These are phyloP conservation scores for Cryptosporidium ubiquitum DNA, from an alignment of 169 alveolate species.

Conservation along the genomic window DNA sequence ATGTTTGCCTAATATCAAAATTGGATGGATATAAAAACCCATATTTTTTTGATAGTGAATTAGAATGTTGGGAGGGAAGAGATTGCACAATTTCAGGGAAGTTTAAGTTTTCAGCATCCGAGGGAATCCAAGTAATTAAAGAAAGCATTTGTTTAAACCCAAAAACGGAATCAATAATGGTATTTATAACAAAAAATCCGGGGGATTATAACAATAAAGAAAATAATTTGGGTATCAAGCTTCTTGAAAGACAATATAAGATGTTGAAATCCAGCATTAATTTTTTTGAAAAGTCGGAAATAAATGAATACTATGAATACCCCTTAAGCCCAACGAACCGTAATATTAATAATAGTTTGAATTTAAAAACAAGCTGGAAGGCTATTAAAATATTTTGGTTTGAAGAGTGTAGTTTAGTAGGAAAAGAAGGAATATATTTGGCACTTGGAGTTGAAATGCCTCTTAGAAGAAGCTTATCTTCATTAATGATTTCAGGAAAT, in stretches of 20 bases:
- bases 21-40: conserved; percentile 32
- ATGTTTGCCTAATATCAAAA: conserved; percentile 43
- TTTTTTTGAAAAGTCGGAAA: not conserved
- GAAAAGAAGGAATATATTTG: conserved; percentile 15
- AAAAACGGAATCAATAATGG: not conserved
- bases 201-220: not conserved
- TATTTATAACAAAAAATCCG: conserved; percentile 2
- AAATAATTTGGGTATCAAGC: conserved; percentile 21
- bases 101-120: conserved; percentile 27
- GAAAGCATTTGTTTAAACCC: conserved; percentile 36
- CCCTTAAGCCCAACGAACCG: not conserved
- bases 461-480: conserved; percentile 20
- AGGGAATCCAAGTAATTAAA: conserved; percentile 47
- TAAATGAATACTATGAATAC: not conserved
- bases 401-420: conserved; percentile 20
- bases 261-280: conserved; percentile 12
- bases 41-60: conserved; percentile 37
- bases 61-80: conserved; percentile 73
- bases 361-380: conserved; percentile 4
- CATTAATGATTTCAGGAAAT: conserved; percentile 4
- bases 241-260: conserved; percentile 19
- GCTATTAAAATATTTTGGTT: conserved; percentile 34
- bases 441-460: conserved; percentile 70
- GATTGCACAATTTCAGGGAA: conserved; percentile 45
- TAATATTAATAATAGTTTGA: not conserved